phyloP scores from a whole-genome alignment of 2,329 filamentous ascomycete genomes.

The Sporothrix luriei region DNA sequence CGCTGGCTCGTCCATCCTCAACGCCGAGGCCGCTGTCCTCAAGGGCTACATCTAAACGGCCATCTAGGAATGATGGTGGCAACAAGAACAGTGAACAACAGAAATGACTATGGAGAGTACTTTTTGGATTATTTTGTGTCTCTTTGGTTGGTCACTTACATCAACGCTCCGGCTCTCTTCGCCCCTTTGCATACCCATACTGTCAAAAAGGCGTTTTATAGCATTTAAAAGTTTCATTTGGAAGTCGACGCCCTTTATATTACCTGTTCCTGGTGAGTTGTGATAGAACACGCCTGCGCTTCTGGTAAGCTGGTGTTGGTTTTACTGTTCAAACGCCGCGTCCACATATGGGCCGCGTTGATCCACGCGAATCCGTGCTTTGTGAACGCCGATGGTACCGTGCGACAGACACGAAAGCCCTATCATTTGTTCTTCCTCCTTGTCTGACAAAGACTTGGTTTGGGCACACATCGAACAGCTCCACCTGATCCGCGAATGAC shows the following conservation, averaged over 20 bases:
- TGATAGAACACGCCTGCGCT: background rate
- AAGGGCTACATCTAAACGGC: slow-evolving; percentile 72
- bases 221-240: slow-evolving; percentile 17
- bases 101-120: background rate
- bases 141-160: background rate
- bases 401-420: background rate
- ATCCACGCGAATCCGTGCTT: background rate
- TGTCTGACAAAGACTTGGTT: background rate
- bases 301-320: background rate
- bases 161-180: background rate
- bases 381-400: background rate
- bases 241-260: background rate
- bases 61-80: slow-evolving; percentile 27
- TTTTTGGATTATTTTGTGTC: slow-evolving; percentile 4
- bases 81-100: background rate
- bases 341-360: slow-evolving; percentile 1
- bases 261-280: background rate
- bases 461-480: slow-evolving; percentile 18
- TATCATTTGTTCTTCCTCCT: background rate
- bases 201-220: slow-evolving; percentile 14
- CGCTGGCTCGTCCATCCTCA: slow-evolving; percentile 92
- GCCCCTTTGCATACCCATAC: slow-evolving; percentile 3
- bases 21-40: slow-evolving; percentile 87
- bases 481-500: background rate
- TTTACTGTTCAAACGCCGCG: background rate